Percentiles rank a stretch among this genome's conserved stretches.
phyloP scores from a whole-genome alignment of 169 alveolate species.

The Theileria equi region DNA sequence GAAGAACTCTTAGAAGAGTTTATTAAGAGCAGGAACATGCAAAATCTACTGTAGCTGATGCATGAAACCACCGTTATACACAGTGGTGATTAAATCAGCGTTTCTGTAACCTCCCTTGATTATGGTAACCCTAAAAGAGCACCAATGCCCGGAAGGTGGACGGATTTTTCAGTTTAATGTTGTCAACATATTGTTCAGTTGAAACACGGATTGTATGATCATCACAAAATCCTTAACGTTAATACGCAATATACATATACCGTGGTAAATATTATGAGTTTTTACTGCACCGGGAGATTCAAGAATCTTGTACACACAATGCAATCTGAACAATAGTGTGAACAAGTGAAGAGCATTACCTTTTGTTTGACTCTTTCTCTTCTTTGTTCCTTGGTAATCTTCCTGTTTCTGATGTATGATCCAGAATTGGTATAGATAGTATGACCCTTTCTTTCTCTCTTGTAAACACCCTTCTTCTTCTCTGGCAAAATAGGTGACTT shows the following conservation, averaged over 20 bases:
- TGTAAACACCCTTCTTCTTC: conserved; percentile 78
- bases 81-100: conserved; percentile 27
- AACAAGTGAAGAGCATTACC: too few species aligned
- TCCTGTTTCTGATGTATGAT: conserved; percentile 86
- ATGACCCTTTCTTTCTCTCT: conserved; percentile 82
- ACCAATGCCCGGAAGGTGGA: conserved; percentile 34
- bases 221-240: too few species aligned
- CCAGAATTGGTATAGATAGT: conserved; percentile 84
- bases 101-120: conserved; percentile 28
- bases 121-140: conserved; percentile 6
- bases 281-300: background rate
- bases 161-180: background rate
- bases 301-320: background rate
- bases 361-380: conserved; percentile 90
- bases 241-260: background rate
- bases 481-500: conserved; percentile 89
- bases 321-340: background rate
- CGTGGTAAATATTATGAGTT: background rate
- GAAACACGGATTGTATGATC: background rate
- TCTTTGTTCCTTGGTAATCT: conserved; percentile 89
- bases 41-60: conserved; percentile 30
- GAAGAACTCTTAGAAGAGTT: too few species aligned
- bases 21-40: too few species aligned
- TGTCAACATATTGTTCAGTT: background rate
- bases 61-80: conserved; percentile 19